Percentiles rank a stretch among this genome's conserved stretches.
Evolutionary conservation across 441 rosid genomes (phyloP).

Genomic region (Sinapis alba): DNA sequence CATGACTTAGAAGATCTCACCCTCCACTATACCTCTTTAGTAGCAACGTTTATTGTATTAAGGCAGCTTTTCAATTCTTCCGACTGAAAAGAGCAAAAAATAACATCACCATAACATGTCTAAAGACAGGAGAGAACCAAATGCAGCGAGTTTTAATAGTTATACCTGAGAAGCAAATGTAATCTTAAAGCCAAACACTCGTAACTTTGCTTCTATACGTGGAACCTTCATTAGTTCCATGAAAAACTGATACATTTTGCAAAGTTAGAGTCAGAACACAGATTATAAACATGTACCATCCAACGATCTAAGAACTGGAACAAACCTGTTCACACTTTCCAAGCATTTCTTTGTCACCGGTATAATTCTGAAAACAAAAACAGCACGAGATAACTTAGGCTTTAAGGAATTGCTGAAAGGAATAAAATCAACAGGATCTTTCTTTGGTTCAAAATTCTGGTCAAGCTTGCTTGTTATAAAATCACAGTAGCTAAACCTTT

Average conservation of each 20-base stretch:
- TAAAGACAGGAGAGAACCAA: constrained; percentile 11
- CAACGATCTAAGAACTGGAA: constrained; percentile 31
- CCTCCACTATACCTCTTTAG: constrained; percentile 68
- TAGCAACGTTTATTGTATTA: constrained; percentile 67
- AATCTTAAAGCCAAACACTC: constrained; percentile 93
- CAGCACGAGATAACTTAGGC: constrained; percentile 25
- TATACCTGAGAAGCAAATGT: constrained; percentile 88
- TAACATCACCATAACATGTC: constrained; percentile 24
- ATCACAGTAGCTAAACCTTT: constrained; percentile 8
- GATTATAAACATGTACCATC: constrained; percentile 24
- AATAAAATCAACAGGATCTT: constrained; percentile 8
- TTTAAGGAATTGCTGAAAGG: not conserved
- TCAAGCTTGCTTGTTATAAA: constrained; percentile 8
- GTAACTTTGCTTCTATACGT: constrained; percentile 90
- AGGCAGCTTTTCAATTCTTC: constrained; percentile 77
- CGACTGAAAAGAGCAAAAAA: constrained; percentile 53
- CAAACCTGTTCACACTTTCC: constrained; percentile 98
- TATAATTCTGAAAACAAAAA: constrained; percentile 66
- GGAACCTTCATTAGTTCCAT: constrained; percentile 95
- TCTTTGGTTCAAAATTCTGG: constrained; percentile 16
- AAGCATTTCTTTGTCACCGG: constrained; percentile 85
- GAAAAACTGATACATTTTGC: constrained; percentile 69
- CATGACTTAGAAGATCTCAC: constrained; percentile 16
- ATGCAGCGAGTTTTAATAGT: constrained; percentile 20
- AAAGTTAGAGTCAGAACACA: constrained; percentile 36